A percentile compares a stretch with the other conserved stretches of the same genome.
Evolutionary conservation across 257 asterid species (phyloP).

Genomic region (Linaria vulgaris): DNA sequence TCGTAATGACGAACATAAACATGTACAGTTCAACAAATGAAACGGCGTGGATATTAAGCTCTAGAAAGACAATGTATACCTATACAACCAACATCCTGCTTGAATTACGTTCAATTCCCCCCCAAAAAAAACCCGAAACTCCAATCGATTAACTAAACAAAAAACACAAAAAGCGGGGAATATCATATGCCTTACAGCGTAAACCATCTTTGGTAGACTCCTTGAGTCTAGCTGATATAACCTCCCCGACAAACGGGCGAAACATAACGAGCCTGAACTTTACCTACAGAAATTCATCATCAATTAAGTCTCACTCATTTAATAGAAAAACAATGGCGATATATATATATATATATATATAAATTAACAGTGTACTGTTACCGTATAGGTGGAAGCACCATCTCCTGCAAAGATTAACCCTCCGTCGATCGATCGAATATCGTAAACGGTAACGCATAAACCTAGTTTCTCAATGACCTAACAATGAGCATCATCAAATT

Average conservation of each 20-base stretch:
- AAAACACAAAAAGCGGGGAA: slow-evolving; percentile 1
- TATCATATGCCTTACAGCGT: slow-evolving; percentile 55
- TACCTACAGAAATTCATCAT: slow-evolving; percentile 49
- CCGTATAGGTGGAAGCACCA: slow-evolving; percentile 92
- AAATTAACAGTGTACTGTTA: slow-evolving; percentile 12
- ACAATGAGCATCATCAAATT: slow-evolving; percentile 9
- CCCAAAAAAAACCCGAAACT: not conserved
- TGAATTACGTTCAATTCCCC: not conserved
- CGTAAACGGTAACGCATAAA: slow-evolving; percentile 67
- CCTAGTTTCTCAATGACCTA: slow-evolving; percentile 75
- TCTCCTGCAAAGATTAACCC: slow-evolving; percentile 74
- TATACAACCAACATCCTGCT: not conserved
- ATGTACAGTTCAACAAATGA: too few relatives aligned
- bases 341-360: too few relatives aligned
- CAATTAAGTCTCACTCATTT: not conserved
- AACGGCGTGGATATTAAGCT: too few relatives aligned
- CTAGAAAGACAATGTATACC: too few relatives aligned
- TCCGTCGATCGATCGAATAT: slow-evolving; percentile 67
- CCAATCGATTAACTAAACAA: not conserved
- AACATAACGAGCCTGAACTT: slow-evolving; percentile 76
- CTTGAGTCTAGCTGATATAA: slow-evolving; percentile 65
- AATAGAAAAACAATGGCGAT: too few relatives aligned
- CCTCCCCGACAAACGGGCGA: slow-evolving; percentile 87
- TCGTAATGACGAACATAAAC: too few relatives aligned
- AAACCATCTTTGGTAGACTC: slow-evolving; percentile 69